phyloP scores from a whole-genome alignment of 495 filamentous ascomycete genomes.

The Evernia prunastri region DNA sequence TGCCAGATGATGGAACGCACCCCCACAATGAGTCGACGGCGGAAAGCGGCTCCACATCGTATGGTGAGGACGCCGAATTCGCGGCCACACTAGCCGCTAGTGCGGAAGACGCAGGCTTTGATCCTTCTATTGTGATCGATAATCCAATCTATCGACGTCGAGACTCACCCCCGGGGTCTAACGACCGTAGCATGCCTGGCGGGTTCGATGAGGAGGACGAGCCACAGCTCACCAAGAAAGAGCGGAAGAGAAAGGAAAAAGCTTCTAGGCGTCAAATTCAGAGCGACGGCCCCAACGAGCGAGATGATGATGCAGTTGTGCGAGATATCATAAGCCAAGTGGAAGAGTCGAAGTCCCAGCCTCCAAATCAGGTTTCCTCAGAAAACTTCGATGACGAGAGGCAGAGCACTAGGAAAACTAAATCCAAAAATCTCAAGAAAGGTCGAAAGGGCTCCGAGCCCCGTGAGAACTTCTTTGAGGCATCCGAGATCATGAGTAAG shows the following conservation, averaged over 20 bases:
- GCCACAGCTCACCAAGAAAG: slow-evolving; percentile 6
- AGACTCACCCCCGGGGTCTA: slow-evolving; percentile 57
- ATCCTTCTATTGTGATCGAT: slow-evolving; percentile 63
- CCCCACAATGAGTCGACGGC: neutral
- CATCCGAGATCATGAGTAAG: neutral
- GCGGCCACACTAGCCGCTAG: slow-evolving; percentile 65
- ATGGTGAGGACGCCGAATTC: slow-evolving; percentile 58
- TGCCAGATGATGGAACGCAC: neutral
- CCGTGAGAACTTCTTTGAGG: slow-evolving; percentile 4
- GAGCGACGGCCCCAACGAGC: slow-evolving; percentile 14
- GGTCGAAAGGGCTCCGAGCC: slow-evolving; percentile 4
- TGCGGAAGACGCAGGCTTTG: slow-evolving; percentile 59
- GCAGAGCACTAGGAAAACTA: slow-evolving; percentile 7
- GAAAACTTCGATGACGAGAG: neutral
- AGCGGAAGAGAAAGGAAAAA: slow-evolving; percentile 19
- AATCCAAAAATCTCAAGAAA: slow-evolving; percentile 1
- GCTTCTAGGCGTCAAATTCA: slow-evolving; percentile 13
- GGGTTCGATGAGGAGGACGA: slow-evolving; percentile 34
- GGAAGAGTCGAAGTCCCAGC: slow-evolving; percentile 8
- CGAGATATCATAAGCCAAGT: slow-evolving; percentile 24
- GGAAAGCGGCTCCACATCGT: slow-evolving; percentile 28
- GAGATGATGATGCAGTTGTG: slow-evolving; percentile 19
- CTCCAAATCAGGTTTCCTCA: neutral
- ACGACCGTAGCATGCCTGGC: slow-evolving; percentile 42
- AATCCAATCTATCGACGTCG: slow-evolving; percentile 56